Percentiles rank a stretch among this genome's conserved stretches.
Evolutionary conservation across 768 basidiomycete species (phyloP).

Genomic region (Kwoniella europaea): DNA sequence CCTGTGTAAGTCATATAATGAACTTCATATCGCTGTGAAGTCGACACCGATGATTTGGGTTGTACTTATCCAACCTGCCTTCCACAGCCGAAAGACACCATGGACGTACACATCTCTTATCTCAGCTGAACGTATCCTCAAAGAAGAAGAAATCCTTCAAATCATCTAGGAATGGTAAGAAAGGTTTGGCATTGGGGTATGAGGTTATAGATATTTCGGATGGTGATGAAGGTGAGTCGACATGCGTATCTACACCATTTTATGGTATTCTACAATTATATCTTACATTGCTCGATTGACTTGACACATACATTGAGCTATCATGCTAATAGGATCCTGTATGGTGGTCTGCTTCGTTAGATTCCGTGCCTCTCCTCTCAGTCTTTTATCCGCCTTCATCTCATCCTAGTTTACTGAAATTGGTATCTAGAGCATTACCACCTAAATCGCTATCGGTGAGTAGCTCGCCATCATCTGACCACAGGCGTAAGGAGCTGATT

Average conservation of each 20-base stretch:
- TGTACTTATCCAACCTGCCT: slow-evolving; percentile 2
- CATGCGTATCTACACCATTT: not conserved
- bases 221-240: slow-evolving; percentile 83
- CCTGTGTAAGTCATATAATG: slow-evolving; percentile 63
- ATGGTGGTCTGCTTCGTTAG: slow-evolving; percentile 59
- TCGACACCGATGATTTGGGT: not conserved
- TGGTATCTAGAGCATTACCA: slow-evolving; percentile 79
- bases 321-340: no score
- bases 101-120: slow-evolving; percentile 35
- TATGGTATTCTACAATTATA: not conserved
- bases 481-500: slow-evolving; percentile 28
- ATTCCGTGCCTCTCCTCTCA: slow-evolving; percentile 84
- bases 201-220: slow-evolving; percentile 89
- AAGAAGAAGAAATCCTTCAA: slow-evolving; percentile 12
- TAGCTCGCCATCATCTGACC: slow-evolving; percentile 38
- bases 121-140: slow-evolving; percentile 22
- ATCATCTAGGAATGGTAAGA: slow-evolving; percentile 48
- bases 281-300: no score
- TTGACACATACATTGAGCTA: no score
- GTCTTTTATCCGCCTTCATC: slow-evolving; percentile 88
- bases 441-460: slow-evolving; percentile 59
- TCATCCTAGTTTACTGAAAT: slow-evolving; percentile 69
- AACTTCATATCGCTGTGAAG: not conserved
- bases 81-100: slow-evolving; percentile 38
- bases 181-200: slow-evolving; percentile 87